phyloP scores from a whole-genome alignment of 2,329 filamentous ascomycete genomes.

The Neonectria magnoliae region DNA sequence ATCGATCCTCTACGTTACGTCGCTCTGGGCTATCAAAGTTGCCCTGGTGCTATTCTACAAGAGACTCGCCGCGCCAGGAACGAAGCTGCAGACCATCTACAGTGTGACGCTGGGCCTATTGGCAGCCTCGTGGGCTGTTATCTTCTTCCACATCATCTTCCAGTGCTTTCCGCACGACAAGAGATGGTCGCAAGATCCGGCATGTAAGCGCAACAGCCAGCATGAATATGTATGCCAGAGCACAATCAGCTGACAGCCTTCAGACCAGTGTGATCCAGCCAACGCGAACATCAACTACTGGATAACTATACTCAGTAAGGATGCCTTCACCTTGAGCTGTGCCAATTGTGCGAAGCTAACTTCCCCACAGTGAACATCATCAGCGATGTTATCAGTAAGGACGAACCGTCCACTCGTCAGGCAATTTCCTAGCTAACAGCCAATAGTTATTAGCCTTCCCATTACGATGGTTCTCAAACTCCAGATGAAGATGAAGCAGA shows the following conservation, averaged over 20 bases:
- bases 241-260: not conserved
- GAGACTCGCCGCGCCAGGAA: conserved; percentile 48
- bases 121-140: conserved; percentile 43
- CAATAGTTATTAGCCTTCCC: conserved; percentile 44
- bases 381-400: conserved; percentile 36
- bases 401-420: fast-evolving
- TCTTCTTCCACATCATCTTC: conserved; percentile 53
- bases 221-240: not conserved
- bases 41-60: conserved; percentile 55
- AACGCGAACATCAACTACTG: conserved; percentile 35
- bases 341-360: not conserved
- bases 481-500: conserved; percentile 47
- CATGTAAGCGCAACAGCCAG: conserved; percentile 23
- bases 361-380: conserved; percentile 30
- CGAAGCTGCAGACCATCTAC: conserved; percentile 49
- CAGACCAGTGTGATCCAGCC: conserved; percentile 34
- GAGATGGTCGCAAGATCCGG: conserved; percentile 44
- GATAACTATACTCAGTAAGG: conserved; percentile 36
- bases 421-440: conserved; percentile 7
- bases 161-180: conserved; percentile 50
- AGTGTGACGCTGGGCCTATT: conserved; percentile 48
- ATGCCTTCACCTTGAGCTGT: fast-evolving
- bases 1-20: conserved; percentile 52
- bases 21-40: conserved; percentile 53
- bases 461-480: conserved; percentile 49